Evolutionary conservation across 148 eudicot species (phyloP), one percentile per base, ranked within the genome.

Genomic region (Rhododendron williamsianum): DNA sequence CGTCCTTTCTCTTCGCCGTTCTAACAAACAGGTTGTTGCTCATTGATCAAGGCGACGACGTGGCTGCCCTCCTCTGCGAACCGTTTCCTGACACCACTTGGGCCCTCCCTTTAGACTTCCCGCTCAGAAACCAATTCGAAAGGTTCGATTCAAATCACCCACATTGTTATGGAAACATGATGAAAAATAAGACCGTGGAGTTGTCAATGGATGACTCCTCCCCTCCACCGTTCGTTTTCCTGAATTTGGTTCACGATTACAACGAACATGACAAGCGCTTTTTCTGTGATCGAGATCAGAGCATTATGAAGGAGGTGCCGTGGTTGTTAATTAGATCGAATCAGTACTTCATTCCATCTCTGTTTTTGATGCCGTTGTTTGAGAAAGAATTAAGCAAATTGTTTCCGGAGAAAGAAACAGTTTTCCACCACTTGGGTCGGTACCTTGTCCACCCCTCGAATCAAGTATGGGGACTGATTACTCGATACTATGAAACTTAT

Each of bases 371-470:
- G 54, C 92, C 93, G 13, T 93, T 96, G 18, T 94, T 93, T 23
- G 92, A 93, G 87, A 91, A 92, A 87, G 99, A 95, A 67, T 51
- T 97, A 27, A 78, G 77, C 38, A 89, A 83, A 33, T 63, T 97
- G 36, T 97, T 97, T 79, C 98, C 98, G 0, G 91, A 93, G 45
- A 97, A 89, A 84, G 97, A 89, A 35, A 63, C 93, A 41, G 92
- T 95, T 85, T 97, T 97, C 84, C 99, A 97, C 85, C 91, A 89
- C 89, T 89, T 97, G 60, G 94, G 98, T 0, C 87, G 96, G 74
- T 97, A 97, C 87, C 95, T 97, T 33, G 92, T 97, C 84, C 96
- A 94, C 88, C 99, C 99, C 0, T 92, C 98, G 41, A 94, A 97
- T 88, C 89, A 92, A 36, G 96, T 95, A 12, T 97, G 99, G 99